phyloP scores from a whole-genome alignment of 371 early-diverging fungal species.

The Mortierella sp. region DNA sequence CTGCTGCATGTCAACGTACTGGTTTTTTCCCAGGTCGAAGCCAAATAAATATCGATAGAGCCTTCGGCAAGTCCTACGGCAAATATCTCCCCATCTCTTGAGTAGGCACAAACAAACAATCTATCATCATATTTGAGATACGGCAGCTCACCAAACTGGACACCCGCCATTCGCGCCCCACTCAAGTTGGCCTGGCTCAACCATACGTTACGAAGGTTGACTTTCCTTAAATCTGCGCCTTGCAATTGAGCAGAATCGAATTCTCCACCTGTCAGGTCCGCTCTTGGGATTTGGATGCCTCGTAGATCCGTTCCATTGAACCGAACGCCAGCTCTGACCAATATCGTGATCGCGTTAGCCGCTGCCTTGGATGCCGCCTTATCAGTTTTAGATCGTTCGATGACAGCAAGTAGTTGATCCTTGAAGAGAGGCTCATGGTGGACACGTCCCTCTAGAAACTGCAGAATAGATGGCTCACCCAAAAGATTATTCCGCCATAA shows the following conservation, averaged over 20 bases:
- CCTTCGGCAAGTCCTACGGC: not conserved
- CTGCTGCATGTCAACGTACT: not conserved
- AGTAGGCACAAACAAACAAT: no score
- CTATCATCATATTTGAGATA: not conserved
- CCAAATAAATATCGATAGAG: not conserved
- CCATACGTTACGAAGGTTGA: not conserved
- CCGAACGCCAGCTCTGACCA: conserved; percentile 3
- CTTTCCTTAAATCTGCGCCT: conserved; percentile 5
- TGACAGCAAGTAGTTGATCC: not conserved
- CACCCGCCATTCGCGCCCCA: not conserved
- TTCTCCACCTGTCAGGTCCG: not conserved
- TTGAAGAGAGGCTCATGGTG: not conserved
- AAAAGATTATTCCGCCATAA: not conserved
- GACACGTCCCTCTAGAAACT: conserved; percentile 10
- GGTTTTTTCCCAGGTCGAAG: not conserved
- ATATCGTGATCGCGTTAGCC: conserved; percentile 22
- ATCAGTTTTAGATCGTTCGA: conserved; percentile 6
- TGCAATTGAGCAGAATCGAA: conserved; percentile 13
- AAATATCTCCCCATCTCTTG: not conserved
- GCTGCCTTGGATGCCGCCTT: not conserved
- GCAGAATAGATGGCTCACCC: conserved; percentile 4
- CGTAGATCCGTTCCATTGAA: conserved; percentile 1
- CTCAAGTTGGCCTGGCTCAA: conserved; percentile 1
- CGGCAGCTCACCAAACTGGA: conserved; percentile 1
- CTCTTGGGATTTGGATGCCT: not conserved